Evolutionary conservation across 495 filamentous ascomycete genomes (phyloP).

Genomic region (Penicillium coffeae): DNA sequence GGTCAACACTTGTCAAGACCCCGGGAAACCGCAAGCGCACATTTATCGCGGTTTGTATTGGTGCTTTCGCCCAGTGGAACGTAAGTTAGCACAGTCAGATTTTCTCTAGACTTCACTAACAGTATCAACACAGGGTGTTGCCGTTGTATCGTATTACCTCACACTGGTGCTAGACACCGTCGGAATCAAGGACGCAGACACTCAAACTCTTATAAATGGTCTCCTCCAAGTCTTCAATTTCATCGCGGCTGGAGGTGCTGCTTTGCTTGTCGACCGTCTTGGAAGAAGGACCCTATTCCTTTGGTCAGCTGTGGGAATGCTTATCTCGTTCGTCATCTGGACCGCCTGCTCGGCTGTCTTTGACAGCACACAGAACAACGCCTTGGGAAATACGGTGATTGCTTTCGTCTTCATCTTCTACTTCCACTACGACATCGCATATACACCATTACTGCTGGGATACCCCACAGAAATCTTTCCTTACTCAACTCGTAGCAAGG

Average conservation of each 20-base stretch:
- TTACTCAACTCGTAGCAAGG: slow-evolving; percentile 61
- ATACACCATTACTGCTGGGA: slow-evolving; percentile 55
- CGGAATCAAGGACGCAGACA: slow-evolving; percentile 24
- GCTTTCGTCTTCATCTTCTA: slow-evolving; percentile 59
- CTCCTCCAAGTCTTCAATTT: slow-evolving; percentile 32
- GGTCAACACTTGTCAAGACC: slow-evolving; percentile 56
- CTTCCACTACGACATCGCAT: slow-evolving; percentile 53
- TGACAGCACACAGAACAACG: slow-evolving; percentile 36
- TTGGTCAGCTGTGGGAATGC: slow-evolving; percentile 52
- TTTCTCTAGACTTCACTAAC: too few species aligned
- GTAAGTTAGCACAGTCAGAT: too few species aligned
- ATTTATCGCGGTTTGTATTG: slow-evolving; percentile 52
- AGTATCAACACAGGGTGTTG: slow-evolving; percentile 58
- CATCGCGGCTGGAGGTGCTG: slow-evolving; percentile 48
- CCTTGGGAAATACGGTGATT: slow-evolving; percentile 48
- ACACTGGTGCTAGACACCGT: slow-evolving; percentile 32
- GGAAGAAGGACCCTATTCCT: slow-evolving; percentile 57
- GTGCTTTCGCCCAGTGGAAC: slow-evolving; percentile 28
- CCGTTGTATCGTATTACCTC: slow-evolving; percentile 57
- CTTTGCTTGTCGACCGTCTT: slow-evolving; percentile 52
- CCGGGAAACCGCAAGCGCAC: slow-evolving; percentile 65
- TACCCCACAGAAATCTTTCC: slow-evolving; percentile 63
- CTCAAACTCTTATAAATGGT: slow-evolving; percentile 28
- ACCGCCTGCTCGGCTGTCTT: slow-evolving; percentile 51
- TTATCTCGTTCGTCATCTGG: slow-evolving; percentile 53